Conservation (phyloP, 2,329 filamentous ascomycete genomes). For the Lachnellula subtilissima region DNA sequence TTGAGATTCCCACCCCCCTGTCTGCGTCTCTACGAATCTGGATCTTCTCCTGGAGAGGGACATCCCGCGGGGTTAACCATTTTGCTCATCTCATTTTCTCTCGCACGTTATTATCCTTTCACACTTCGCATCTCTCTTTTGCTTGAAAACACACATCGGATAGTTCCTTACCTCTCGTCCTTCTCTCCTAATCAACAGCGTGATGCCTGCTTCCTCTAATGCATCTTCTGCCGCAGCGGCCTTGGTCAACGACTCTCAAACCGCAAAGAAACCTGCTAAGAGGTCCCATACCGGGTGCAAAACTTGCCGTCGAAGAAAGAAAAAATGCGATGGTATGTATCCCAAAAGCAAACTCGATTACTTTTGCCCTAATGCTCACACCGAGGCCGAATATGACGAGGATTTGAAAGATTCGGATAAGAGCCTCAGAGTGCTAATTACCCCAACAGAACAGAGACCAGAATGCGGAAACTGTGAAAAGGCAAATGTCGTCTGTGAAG, state of each 20-base stretch:
- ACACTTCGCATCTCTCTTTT: neutral
- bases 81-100: neutral
- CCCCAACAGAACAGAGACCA: neutral
- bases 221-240: neutral
- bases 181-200: neutral
- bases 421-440: neutral
- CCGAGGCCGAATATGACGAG: neutral
- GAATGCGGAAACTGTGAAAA: constrained; percentile 11
- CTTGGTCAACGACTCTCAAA: neutral
- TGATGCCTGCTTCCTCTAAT: neutral
- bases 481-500: constrained; percentile 9
- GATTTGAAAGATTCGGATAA: neutral
- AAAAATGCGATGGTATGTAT: constrained; percentile 50
- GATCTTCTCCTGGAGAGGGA: too few relatives aligned
- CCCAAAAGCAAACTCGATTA: neutral
- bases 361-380: neutral
- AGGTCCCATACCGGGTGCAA: constrained; percentile 28
- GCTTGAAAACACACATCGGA: neutral
- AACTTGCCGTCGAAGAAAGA: constrained; percentile 53
- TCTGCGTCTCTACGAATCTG: too few relatives aligned
- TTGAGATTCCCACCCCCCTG: too few relatives aligned
- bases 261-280: neutral
- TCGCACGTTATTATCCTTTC: neutral
- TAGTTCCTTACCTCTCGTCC: neutral
- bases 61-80: too few relatives aligned